Evolutionary conservation across 208 protist genomes (phyloP), one percentile per base, ranked within the genome.

Genomic region (Acanthamoeba sp.): DNA sequence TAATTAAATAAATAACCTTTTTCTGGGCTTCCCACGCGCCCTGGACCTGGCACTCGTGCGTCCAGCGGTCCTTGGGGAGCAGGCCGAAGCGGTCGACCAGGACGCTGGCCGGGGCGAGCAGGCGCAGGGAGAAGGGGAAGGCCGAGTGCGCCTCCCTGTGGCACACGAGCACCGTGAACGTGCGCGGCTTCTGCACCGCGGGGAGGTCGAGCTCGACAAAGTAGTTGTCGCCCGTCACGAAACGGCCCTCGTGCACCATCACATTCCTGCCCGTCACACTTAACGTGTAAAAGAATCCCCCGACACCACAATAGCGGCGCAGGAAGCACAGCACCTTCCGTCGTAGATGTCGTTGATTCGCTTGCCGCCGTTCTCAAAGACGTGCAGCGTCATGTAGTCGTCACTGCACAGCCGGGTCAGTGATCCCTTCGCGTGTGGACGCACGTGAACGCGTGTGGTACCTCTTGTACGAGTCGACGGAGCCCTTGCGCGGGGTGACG

Each of bases 191-290:
- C 78, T 50, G 69, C 27, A 4, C 29, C 36, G 10, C 34, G 1
- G 34, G 16, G 48, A 91, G 50, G 36, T 91, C 48, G 22, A 91
- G 48, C 57, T 66, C 34, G 18, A 91, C 84, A 24, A 91, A 71
- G 57, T 91, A 91, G 57, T 71, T 91, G 40, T 91, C 48, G 18
- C 84, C 84, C 40, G 84, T 91, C 84, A 91, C 48, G 52, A 71
- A 91, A 6, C 84, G 48, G 29, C 84, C 84, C 34, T 71, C 48
- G 57, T 91, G 84, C 50, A 66, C 52, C 57, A 91, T 62, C 40
- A 71, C 57, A 71, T 91, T 71, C 57, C 84, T 91, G 48, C 22
- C 36, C 40, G 55, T 9, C 40, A 36, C n/a, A 34, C 14, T 59
- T 69, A 22, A 6, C 9, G 9, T 22, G 16, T 27, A 69, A 69